Base-by-base conservation (phyloP, 192 early-diverging fungal species). In the Phlyctochytrium bullatum region DNA sequence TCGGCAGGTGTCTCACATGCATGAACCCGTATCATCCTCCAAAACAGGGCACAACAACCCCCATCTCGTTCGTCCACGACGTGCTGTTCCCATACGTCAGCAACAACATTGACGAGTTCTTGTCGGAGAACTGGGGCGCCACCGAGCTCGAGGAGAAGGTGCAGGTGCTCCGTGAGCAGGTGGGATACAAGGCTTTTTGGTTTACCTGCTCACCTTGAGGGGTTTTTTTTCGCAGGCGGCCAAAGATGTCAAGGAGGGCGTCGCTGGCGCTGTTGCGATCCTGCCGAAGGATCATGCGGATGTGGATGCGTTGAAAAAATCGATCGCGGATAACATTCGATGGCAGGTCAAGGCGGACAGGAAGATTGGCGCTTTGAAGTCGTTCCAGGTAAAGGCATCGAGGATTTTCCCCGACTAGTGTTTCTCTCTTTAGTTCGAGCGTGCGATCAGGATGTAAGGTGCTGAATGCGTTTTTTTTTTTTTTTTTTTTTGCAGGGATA, bases 1-100 rank as follows among this genome's bases (percentile, higher is more conserved):
- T n/a, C n/a, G n/a, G n/a, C n/a, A n/a, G n/a, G n/a, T n/a, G n/a
- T n/a, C n/a, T n/a, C n/a, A n/a, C n/a, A n/a, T n/a, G n/a, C n/a
- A n/a, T n/a, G n/a, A n/a, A n/a, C n/a, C n/a, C n/a, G n/a, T n/a
- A n/a, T n/a, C n/a, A n/a, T n/a, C n/a, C n/a, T n/a, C n/a, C n/a
- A n/a, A n/a, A n/a, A n/a, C 58, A 97, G 75, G 95, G 97, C 20
- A 99, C 97, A 0, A 98, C 93, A 3, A 96, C 94, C 0, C 93
- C 95, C 20, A 96, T 99, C 40, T 74, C 93, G 27, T 99, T 97
- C 84, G 95, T 99, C 24, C 93, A 94, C 76, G 92, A 96, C 53
- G 83, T 83, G 14, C 76, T 99, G 67, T 99, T 99, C 64, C 94
- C 97, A 17, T 95, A 94, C 73, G 89, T 94, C 34, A 73, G 73